Evolutionary conservation across 163 green algal genomes (phyloP).

Genomic region (Scenedesmus sp.): DNA sequence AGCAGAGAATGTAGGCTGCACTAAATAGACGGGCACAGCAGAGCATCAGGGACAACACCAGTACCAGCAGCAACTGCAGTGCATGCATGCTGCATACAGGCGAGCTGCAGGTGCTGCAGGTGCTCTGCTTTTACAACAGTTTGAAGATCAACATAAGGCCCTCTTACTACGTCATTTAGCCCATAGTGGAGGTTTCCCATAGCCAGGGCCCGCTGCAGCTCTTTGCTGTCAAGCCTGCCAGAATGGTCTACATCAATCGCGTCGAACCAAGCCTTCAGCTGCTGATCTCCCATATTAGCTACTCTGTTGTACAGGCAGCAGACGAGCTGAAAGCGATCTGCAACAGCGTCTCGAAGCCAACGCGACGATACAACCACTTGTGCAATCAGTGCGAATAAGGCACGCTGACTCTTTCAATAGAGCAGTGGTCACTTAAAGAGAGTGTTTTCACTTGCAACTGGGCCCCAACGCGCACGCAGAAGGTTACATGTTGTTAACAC

Average conservation of each 20-base stretch:
- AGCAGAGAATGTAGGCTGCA: not conserved
- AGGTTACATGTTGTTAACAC: too few species aligned
- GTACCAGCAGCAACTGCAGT: not conserved
- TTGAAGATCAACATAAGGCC: not conserved
- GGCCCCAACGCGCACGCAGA: too few species aligned
- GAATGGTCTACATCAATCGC: slow-evolving; percentile 73
- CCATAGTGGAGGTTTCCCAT: slow-evolving; percentile 62
- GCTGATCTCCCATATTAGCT: not conserved
- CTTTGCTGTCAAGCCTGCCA: slow-evolving; percentile 68
- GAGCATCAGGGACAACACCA: not conserved
- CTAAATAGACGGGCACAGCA: not conserved
- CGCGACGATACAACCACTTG: not conserved
- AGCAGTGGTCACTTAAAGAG: too few species aligned
- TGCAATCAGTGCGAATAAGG: too few species aligned
- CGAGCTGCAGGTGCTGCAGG: not conserved
- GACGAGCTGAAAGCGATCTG: not conserved
- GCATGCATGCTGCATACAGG: not conserved
- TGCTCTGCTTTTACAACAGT: not conserved
- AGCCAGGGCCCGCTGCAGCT: slow-evolving; percentile 78
- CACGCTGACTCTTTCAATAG: too few species aligned
- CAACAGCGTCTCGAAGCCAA: not conserved
- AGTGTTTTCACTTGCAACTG: not conserved
- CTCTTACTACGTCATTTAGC: slow-evolving; percentile 17
- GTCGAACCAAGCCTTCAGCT: slow-evolving; percentile 67
- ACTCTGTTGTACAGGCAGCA: not conserved